Conservation (phyloP, 345 rosid genomes). For the Populus tremula region DNA sequence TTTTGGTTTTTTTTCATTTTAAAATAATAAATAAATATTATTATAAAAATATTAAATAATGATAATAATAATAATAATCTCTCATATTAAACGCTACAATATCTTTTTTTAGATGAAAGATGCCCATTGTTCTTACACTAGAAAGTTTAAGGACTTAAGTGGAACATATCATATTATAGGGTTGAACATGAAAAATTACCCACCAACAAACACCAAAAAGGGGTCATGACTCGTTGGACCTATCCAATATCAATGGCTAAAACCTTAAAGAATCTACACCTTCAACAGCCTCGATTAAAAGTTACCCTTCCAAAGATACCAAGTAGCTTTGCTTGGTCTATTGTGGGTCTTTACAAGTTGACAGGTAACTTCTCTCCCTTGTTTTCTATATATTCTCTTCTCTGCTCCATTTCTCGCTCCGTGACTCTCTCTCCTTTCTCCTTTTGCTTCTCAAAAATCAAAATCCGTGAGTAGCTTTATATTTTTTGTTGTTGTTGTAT, state of each 20-base stretch:
- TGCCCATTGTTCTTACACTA: background rate
- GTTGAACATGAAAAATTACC: background rate
- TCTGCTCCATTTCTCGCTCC: background rate
- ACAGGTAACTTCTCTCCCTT: slow-evolving; percentile 11
- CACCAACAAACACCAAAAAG: background rate
- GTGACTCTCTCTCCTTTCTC: background rate
- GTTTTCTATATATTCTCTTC: background rate
- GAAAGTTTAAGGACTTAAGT: background rate
- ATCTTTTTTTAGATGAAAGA: no score
- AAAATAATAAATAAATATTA: no score
- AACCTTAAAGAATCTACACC: background rate
- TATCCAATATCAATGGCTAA: background rate
- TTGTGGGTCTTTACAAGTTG: background rate
- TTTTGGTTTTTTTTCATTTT: no score
- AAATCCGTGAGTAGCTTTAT: slow-evolving; percentile 19
- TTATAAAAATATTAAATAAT: no score
- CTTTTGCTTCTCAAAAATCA: background rate
- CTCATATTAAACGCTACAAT: background rate
- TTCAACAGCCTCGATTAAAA: slow-evolving; percentile 19
- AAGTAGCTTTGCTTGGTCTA: slow-evolving; percentile 21
- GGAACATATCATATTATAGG: background rate
- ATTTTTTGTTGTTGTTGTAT: background rate
- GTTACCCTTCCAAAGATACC: background rate
- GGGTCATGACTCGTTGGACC: background rate
- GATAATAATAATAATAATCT: no score